Conservation (phyloP, 2,329 filamentous ascomycete species). For the Colletotrichum orchidophilum region DNA sequence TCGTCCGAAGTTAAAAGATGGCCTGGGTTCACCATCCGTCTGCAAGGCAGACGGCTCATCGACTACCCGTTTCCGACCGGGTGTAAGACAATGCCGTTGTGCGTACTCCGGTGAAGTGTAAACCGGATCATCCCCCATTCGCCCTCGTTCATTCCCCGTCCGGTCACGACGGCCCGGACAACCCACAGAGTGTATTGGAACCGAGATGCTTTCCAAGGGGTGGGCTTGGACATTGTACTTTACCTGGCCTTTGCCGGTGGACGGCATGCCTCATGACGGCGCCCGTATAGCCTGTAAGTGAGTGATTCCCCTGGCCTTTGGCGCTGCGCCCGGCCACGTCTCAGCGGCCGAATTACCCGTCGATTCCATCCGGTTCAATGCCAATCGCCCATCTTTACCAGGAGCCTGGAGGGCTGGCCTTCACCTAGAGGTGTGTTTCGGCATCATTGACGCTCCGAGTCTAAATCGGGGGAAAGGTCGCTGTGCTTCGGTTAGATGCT, state of each 20-base stretch:
- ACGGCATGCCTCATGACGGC: neutral
- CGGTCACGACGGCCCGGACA: too few species aligned
- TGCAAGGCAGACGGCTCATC: slow-evolving; percentile 1
- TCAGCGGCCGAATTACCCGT: neutral
- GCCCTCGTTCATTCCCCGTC: neutral
- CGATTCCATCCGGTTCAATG: neutral
- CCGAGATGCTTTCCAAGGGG: too few species aligned
- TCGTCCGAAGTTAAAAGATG: neutral
- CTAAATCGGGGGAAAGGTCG: neutral
- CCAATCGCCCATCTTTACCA: neutral
- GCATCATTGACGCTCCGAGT: neutral
- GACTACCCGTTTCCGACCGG: slow-evolving; percentile 1
- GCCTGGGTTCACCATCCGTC: neutral
- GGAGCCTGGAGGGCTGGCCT: too few species aligned
- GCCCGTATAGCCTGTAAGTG: neutral
- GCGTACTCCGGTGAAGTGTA: neutral
- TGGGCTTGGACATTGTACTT: neutral
- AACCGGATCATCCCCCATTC: neutral
- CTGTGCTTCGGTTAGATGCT: neutral
- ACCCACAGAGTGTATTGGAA: neutral
- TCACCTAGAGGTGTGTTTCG: neutral
- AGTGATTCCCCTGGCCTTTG: neutral
- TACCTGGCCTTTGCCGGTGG: neutral
- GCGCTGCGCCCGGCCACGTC: neutral
- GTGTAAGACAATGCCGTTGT: neutral